Conservation (phyloP, 2,329 filamentous ascomycete species). For the Claviceps spartinae region DNA sequence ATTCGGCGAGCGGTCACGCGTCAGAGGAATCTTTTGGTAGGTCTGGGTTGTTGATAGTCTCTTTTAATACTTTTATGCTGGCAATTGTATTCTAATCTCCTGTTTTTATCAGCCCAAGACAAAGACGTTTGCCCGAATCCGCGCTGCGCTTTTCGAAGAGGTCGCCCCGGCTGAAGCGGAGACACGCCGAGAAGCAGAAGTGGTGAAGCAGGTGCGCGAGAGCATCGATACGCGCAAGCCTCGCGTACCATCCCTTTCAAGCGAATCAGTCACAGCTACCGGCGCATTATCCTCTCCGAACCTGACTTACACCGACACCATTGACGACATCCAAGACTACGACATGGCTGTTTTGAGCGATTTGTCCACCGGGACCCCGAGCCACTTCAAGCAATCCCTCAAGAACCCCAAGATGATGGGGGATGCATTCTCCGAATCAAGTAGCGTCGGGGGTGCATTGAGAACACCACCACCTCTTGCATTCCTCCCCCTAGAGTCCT, state of each 20-base stretch:
- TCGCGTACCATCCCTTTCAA: constrained; percentile 22
- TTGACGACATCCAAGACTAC: constrained; percentile 60
- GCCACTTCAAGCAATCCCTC: constrained; percentile 60
- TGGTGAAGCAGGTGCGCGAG: constrained; percentile 88
- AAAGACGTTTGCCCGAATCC: constrained; percentile 86
- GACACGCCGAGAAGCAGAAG: constrained; percentile 80
- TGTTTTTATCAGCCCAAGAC: constrained; percentile 62
- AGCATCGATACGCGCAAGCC: constrained; percentile 57
- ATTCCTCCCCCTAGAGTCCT: constrained; percentile 44
- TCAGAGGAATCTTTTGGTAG: constrained; percentile 74
- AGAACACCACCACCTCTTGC: constrained; percentile 55
- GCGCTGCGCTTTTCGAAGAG: constrained; percentile 81
- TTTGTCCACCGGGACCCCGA: constrained; percentile 33
- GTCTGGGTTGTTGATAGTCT: neutral
- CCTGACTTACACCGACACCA: constrained; percentile 46
- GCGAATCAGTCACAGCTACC: constrained; percentile 33
- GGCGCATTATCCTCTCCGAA: constrained; percentile 58
- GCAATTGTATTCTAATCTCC: neutral
- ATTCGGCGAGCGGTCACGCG: constrained; percentile 73
- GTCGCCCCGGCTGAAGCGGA: constrained; percentile 78
- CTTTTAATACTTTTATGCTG: neutral
- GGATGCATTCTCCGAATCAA: constrained; percentile 62
- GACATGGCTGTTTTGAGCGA: constrained; percentile 54
- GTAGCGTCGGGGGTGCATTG: constrained; percentile 33
- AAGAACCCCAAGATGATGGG: constrained; percentile 61